Conservation (phyloP, 192 early-diverging fungal genomes). For the Coemansia sp. region DNA sequence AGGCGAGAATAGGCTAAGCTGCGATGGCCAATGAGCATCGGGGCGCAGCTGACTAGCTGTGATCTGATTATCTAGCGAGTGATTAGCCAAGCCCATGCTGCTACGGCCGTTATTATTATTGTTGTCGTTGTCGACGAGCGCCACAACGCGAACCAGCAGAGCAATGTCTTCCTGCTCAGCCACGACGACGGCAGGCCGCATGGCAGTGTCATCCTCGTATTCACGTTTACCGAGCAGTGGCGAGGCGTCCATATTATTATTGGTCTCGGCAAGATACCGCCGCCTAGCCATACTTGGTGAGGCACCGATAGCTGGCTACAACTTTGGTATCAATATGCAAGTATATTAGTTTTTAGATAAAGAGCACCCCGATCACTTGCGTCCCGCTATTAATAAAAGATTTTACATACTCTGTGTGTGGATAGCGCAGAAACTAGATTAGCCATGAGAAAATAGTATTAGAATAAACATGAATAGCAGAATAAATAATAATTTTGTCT, state of each 20-base stretch:
- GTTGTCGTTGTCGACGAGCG: background rate
- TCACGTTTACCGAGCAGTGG: conserved; percentile 10
- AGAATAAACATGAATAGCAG: background rate
- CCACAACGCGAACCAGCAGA: background rate
- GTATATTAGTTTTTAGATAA: background rate
- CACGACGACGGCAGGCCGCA: background rate
- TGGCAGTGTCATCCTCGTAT: background rate
- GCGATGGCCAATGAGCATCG: background rate
- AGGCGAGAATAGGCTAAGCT: conserved; percentile 18
- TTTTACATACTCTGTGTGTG: background rate
- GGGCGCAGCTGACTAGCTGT: background rate
- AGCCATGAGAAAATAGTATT: background rate
- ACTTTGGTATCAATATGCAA: background rate
- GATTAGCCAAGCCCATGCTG: background rate
- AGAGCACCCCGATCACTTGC: background rate
- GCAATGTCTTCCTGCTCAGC: background rate
- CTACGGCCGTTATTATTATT: background rate
- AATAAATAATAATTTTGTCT: too few relatives aligned
- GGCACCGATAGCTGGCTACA: background rate
- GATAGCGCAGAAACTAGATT: background rate
- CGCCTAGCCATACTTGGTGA: background rate
- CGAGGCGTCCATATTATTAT: conserved; percentile 18
- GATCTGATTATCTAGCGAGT: background rate
- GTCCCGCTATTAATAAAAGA: background rate
- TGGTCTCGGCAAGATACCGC: background rate